Evolutionary conservation across 176 grass and related monocot species (phyloP).

Genomic region (Carex pumila): DNA sequence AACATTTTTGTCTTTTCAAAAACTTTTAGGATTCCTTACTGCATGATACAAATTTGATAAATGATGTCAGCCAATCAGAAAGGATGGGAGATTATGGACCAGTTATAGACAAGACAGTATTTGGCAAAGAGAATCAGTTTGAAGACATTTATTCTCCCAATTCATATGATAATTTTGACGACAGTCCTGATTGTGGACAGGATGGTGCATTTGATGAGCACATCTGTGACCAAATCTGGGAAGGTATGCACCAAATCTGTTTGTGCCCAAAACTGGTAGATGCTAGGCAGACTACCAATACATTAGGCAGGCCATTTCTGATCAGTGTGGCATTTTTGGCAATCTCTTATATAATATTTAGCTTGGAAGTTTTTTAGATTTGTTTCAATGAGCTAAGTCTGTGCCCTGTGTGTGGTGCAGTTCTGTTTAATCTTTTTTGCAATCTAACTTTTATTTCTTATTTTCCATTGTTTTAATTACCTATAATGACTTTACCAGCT

Average conservation of each 20-base stretch:
- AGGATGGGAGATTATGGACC: background rate
- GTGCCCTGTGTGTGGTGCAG: background rate
- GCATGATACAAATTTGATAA: background rate
- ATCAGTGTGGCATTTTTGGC: background rate
- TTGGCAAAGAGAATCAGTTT: conserved; percentile 7
- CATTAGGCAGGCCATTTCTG: background rate
- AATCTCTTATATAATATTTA: background rate
- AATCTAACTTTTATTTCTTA: background rate
- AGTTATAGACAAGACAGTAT: background rate
- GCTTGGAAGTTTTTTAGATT: background rate
- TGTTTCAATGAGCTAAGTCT: background rate
- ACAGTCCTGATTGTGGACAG: background rate
- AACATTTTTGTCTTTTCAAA: background rate
- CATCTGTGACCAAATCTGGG: background rate
- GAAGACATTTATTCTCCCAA: background rate
- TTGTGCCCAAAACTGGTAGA: background rate
- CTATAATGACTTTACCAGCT: background rate
- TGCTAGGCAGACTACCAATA: background rate
- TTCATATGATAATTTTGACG: conserved; percentile 5
- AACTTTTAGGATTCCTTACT: conserved; percentile 14
- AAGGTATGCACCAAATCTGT: background rate
- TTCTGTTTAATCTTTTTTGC: conserved; percentile 1
- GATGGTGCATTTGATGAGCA: background rate
- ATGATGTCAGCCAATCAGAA: background rate
- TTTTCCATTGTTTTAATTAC: background rate